A percentile compares a stretch with the other conserved stretches of the same genome.
Evolutionary conservation across 2,329 filamentous ascomycete genomes (phyloP).

Genomic region (Fusarium citri): DNA sequence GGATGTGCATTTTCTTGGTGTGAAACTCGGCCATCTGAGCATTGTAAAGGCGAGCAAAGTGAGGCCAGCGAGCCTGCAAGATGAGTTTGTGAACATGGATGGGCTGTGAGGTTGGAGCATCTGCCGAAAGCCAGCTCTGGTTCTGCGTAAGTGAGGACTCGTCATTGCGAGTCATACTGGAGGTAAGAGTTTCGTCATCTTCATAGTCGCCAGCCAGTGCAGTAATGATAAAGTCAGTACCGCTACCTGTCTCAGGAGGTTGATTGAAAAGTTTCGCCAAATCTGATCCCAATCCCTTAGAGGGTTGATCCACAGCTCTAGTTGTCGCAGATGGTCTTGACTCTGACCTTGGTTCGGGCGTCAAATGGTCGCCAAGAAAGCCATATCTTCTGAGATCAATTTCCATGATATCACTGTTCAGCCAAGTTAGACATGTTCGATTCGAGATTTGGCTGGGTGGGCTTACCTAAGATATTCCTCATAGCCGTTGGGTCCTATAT

Average conservation of each 20-base stretch:
- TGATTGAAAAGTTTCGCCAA: conserved; percentile 89
- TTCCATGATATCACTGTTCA: conserved; percentile 81
- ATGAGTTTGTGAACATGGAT: conserved; percentile 98
- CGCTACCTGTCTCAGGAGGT: conserved; percentile 83
- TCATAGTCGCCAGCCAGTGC: conserved; percentile 83
- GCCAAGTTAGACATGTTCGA: conserved; percentile 31
- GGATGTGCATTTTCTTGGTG: conserved; percentile 96
- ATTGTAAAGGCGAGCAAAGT: conserved; percentile 91
- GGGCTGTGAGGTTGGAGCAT: conserved; percentile 77
- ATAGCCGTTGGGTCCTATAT: conserved; percentile 75
- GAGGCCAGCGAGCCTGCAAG: conserved; percentile 93
- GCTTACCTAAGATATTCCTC: conserved; percentile 83
- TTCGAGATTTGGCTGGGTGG: background rate
- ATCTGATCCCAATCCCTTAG: conserved; percentile 82
- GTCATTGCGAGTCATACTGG: conserved; percentile 60
- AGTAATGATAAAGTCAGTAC: conserved; percentile 91
- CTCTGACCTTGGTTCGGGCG: conserved; percentile 64
- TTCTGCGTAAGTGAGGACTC: conserved; percentile 53
- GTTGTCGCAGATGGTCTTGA: conserved; percentile 61
- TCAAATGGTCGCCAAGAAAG: conserved; percentile 82
- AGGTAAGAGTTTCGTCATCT: conserved; percentile 71
- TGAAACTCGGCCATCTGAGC: conserved; percentile 98
- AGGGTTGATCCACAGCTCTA: conserved; percentile 64
- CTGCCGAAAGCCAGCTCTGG: conserved; percentile 69
- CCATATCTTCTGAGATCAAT: conserved; percentile 94